phyloP scores from a whole-genome alignment of 78 protist genomes.

The Bodo saltans region DNA sequence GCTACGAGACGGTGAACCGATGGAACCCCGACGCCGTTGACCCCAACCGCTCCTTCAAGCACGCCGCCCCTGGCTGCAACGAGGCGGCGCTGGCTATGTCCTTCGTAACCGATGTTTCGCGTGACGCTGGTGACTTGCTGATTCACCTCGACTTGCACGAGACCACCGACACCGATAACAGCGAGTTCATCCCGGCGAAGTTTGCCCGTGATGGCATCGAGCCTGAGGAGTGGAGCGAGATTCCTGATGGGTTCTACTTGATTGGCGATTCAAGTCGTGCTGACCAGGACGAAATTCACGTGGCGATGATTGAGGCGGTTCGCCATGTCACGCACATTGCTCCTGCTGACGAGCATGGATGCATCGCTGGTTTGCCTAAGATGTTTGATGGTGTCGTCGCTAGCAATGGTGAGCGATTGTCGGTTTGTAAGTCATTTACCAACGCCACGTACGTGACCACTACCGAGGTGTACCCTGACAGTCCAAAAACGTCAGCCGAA shows the following conservation, averaged over 20 bases:
- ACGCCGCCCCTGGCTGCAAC: not conserved
- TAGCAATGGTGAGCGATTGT: not conserved
- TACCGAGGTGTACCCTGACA: constrained; percentile 48
- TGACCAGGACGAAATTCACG: not conserved
- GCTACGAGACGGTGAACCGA: constrained; percentile 39
- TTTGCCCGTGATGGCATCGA: constrained; percentile 32
- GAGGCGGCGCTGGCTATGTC: constrained; percentile 9
- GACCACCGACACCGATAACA: constrained; percentile 39
- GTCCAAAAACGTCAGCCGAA: constrained; percentile 1
- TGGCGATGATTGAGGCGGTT: constrained; percentile 31
- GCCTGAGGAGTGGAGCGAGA: not conserved
- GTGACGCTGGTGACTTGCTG: not conserved
- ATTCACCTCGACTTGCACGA: constrained; percentile 41
- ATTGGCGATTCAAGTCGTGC: not conserved
- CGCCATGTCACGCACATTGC: constrained; percentile 42
- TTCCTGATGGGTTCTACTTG: constrained; percentile 48
- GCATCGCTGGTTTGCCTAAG: not conserved
- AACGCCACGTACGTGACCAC: constrained; percentile 31
- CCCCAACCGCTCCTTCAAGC: constrained; percentile 39
- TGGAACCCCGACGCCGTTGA: constrained; percentile 41
- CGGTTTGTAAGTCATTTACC: constrained; percentile 14
- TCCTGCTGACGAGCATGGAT: constrained; percentile 21
- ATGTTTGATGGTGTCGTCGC: constrained; percentile 16
- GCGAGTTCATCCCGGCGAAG: constrained; percentile 42
- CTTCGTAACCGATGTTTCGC: not conserved